Conservation (phyloP, 768 basidiomycete species). For the Dioszegia crocea region DNA sequence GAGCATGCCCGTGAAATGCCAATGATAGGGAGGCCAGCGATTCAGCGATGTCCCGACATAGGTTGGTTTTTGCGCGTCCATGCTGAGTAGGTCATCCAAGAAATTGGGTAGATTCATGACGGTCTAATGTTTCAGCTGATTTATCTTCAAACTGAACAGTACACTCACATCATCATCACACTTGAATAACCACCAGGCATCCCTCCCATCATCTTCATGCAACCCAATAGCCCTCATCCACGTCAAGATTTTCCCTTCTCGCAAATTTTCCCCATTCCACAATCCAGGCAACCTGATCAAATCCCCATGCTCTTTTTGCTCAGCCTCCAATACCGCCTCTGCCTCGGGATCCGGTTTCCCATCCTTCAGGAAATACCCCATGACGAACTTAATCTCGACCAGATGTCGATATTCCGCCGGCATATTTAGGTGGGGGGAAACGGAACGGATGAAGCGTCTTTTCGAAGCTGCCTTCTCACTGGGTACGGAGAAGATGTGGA, state of each 20-base stretch:
- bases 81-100: constrained; percentile 17
- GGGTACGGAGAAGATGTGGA: constrained; percentile 25
- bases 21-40: constrained; percentile 24
- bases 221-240: constrained; percentile 13
- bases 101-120: constrained; percentile 22
- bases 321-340: constrained; percentile 5
- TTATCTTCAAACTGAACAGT: background rate
- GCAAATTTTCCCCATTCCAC: constrained; percentile 12
- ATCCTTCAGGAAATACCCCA: constrained; percentile 11
- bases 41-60: constrained; percentile 27
- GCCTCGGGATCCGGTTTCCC: background rate
- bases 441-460: constrained; percentile 13
- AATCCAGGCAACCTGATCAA: constrained; percentile 11
- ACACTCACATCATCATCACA: constrained; percentile 30
- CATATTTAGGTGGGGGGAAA: constrained; percentile 8
- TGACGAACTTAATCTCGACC: constrained; percentile 27
- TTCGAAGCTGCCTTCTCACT: background rate
- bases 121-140: constrained; percentile 11
- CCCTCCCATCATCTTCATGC: constrained; percentile 15
- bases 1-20: constrained; percentile 26
- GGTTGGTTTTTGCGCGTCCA: constrained; percentile 14
- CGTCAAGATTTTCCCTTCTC: constrained; percentile 14
- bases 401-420: constrained; percentile 21
- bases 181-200: constrained; percentile 16
- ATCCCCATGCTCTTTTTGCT: constrained; percentile 20